Percentiles rank a stretch among this genome's conserved stretches.
phyloP scores from a whole-genome alignment of 225 moss, liverwort and hornwort species.

The Rhytidiadelphus loreus region DNA sequence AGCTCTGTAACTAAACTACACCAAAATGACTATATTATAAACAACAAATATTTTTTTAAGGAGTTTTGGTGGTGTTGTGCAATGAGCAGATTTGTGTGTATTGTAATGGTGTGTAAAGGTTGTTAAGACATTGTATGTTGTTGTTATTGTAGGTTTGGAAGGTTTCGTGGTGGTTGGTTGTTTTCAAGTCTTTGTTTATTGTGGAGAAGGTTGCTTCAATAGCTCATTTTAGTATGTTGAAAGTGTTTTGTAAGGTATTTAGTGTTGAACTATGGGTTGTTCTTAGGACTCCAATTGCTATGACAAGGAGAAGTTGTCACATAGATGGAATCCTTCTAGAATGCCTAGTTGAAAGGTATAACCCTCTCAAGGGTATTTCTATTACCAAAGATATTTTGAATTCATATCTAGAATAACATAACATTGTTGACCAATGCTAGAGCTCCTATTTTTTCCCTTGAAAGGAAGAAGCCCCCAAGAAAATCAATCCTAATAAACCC shows the following conservation, averaged over 20 bases:
- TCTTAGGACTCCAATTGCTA: fast-evolving
- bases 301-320: fast-evolving
- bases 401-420: not conserved
- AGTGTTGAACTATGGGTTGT: not conserved
- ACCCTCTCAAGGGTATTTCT: fast-evolving
- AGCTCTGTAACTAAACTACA: not conserved
- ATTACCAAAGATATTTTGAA: fast-evolving
- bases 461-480: fast-evolving
- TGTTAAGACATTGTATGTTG: not conserved
- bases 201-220: not conserved
- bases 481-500: fast-evolving
- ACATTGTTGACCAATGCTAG: not conserved
- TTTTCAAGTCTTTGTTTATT: not conserved
- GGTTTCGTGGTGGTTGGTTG: not conserved
- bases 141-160: not conserved
- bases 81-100: fast-evolving
- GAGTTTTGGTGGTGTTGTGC: fast-evolving
- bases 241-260: not conserved
- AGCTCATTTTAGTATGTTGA: not conserved
- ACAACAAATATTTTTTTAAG: not conserved
- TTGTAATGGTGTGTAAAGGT: not conserved
- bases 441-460: not conserved
- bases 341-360: fast-evolving
- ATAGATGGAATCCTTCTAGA: fast-evolving
- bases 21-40: not conserved